These are phyloP conservation scores for Gynochthodes officinalis DNA, from an alignment of 257 asterid genomes.

Conservation along the genomic window DNA sequence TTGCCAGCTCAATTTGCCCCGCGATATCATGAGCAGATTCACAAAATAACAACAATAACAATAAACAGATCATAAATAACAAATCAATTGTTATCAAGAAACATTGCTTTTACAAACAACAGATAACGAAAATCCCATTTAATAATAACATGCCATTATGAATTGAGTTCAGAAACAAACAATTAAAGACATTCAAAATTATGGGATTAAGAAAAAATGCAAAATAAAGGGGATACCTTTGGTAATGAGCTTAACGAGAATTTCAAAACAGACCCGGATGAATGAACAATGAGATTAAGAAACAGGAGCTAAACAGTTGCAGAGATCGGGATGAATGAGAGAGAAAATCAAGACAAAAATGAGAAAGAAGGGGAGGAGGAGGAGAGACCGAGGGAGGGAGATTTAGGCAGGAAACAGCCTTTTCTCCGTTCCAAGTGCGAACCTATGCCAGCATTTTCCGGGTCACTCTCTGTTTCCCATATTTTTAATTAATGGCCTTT, in stretches of 20 bases:
- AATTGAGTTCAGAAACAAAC: too few species aligned
- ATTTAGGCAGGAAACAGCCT: constrained; percentile 13
- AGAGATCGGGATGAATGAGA: constrained; percentile 48
- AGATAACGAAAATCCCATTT: too few species aligned
- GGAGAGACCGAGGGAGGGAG: constrained; percentile 9
- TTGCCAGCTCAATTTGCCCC: constrained; percentile 21
- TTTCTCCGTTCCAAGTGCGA: constrained; percentile 38
- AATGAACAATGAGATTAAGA: constrained; percentile 14
- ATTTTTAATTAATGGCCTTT: too few species aligned
- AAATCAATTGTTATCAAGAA: constrained; percentile 10
- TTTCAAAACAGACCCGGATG: constrained; percentile 15
- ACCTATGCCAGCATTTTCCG: constrained; percentile 37
- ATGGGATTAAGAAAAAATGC: not conserved
- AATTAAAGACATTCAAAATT: not conserved
- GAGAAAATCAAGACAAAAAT: constrained; percentile 23
- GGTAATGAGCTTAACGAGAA: constrained; percentile 20
- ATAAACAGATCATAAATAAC: not conserved
- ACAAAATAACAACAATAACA: too few species aligned
- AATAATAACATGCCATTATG: too few species aligned
- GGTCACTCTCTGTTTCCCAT: constrained; percentile 9
- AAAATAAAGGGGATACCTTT: constrained; percentile 16
- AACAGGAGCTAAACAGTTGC: constrained; percentile 38
- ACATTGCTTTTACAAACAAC: not conserved
- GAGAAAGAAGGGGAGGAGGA: constrained; percentile 25
- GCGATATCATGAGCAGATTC: not conserved